A percentile compares a stretch with the other conserved stretches of the same genome.
Evolutionary conservation across 106 monocot species (phyloP).

Genomic region (Acorus gramineus): DNA sequence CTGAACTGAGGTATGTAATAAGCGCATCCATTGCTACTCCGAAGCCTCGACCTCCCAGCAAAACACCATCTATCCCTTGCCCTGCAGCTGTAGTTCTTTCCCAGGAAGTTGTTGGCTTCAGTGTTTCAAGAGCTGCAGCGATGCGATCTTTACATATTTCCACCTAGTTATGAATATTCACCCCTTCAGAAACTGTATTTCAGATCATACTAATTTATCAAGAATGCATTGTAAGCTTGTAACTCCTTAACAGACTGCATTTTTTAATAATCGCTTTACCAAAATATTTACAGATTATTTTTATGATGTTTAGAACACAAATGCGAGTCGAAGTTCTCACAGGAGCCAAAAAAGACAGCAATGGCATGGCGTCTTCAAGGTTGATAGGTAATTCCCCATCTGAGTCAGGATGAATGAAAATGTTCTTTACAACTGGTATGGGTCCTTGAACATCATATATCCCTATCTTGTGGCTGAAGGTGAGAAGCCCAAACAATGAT

Average conservation of each 20-base stretch:
- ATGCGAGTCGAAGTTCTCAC: constrained; percentile 27
- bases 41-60: constrained; percentile 87
- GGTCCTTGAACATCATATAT: constrained; percentile 97
- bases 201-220: too few species aligned
- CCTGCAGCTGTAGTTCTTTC: constrained; percentile 67
- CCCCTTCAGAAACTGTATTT: neutral
- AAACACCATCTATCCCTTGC: constrained; percentile 68
- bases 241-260: too few species aligned
- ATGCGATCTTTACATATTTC: constrained; percentile 90
- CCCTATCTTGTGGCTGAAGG: constrained; percentile 95
- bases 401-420: constrained; percentile 76
- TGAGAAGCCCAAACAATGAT: constrained; percentile 89
- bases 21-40: constrained; percentile 83
- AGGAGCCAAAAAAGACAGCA: constrained; percentile 95
- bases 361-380: constrained; percentile 95
- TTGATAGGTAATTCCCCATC: constrained; percentile 54
- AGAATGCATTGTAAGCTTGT: too few species aligned
- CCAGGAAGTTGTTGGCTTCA: constrained; percentile 88
- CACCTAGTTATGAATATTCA: constrained; percentile 36
- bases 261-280: too few species aligned
- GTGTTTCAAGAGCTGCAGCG: constrained; percentile 86
- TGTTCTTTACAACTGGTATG: constrained; percentile 87
- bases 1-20: constrained; percentile 78
- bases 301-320: too few species aligned
- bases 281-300: too few species aligned